Base-by-base conservation (phyloP, 495 filamentous ascomycete species). In the Tuber borchii region DNA sequence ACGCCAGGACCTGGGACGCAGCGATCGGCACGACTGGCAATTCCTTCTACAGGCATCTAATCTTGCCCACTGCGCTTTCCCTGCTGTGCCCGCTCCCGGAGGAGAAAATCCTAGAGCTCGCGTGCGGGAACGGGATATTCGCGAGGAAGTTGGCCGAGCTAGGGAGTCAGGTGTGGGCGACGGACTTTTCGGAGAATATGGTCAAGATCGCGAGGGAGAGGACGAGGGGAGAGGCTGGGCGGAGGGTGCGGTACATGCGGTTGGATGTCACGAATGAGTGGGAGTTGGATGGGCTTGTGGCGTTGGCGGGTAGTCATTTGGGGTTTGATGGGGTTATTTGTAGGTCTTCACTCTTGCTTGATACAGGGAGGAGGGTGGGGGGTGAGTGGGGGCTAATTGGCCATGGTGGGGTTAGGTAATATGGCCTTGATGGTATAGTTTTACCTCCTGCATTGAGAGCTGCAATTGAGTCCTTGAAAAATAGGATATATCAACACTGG, bases 381-480 rank as follows among this genome's bases (percentile, higher is more conserved):
- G n/a, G n/a, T n/a, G 44, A 10, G 46, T 10, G 51, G 31, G 31
- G 10, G 19, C 44, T 31, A 46, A 26, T 72, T 70, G n/a, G 34
- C n/a, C 43, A n/a, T 68, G 69, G 69, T 70, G 72, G 46, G 42
- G n/a, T 48, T 73, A 78, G 76, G 85, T 71, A 87, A 86, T 76
- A 86, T 86, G 85, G 85, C 85, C 22, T 76, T 86, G 26, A 87
- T 86, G 85, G 51, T 61, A 61, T 61, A n/a, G 10, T 51, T n/a
- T n/a, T n/a, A 8, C 48, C 22, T 26, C 51, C n/a, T 10, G 51
- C n/a, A 10, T 9, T 2, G n/a, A 31, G 51, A 16, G 2, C 2
- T 16, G 10, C 16, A 31, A 61, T 61, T 61, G 51, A 61, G n/a
- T 51, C n/a, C 48, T 51, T 8, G 48, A 10, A n/a, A 6, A n/a